A percentile compares a stretch with the other conserved stretches of the same genome.
phyloP scores from a whole-genome alignment of 2,329 filamentous ascomycete genomes.

The Fusarium sp. region DNA sequence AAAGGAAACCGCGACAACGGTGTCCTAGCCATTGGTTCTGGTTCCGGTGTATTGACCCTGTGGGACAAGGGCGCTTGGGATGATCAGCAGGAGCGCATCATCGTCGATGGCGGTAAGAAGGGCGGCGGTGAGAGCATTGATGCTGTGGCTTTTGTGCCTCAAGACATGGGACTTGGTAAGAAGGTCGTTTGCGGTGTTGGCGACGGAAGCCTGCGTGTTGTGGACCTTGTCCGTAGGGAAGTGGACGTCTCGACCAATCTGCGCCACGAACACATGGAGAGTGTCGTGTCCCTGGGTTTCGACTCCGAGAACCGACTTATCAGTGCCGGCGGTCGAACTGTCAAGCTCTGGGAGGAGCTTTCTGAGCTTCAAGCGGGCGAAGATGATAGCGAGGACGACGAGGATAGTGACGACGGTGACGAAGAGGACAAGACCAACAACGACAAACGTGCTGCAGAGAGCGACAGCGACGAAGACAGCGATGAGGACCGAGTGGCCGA shows the following conservation, averaged over 20 bases:
- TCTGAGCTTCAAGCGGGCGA: conserved; percentile 58
- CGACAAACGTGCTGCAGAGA: conserved; percentile 59
- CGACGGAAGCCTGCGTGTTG: conserved; percentile 80
- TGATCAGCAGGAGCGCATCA: conserved; percentile 89
- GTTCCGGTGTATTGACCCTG: conserved; percentile 83
- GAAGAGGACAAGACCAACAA: conserved; percentile 54
- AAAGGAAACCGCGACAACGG: conserved; percentile 73
- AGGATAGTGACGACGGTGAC: conserved; percentile 57
- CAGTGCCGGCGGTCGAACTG: conserved; percentile 81
- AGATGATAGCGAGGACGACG: conserved; percentile 57
- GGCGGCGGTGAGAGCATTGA: conserved; percentile 81
- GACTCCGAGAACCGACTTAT: conserved; percentile 89
- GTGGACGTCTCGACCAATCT: conserved; percentile 69
- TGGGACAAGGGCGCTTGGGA: conserved; percentile 98
- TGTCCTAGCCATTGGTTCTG: conserved; percentile 77
- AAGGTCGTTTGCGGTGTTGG: conserved; percentile 82
- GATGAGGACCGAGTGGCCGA: conserved; percentile 48
- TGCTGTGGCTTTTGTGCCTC: conserved; percentile 75
- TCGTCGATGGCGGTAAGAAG: conserved; percentile 68
- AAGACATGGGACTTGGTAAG: conserved; percentile 74
- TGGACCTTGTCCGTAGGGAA: conserved; percentile 78
- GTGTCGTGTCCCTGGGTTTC: conserved; percentile 82
- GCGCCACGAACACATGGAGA: conserved; percentile 85
- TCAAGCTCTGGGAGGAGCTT: conserved; percentile 94
- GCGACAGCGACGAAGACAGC: conserved; percentile 58